A percentile compares a stretch with the other conserved stretches of the same genome.
phyloP scores from a whole-genome alignment of 1,139 yeast species.

The Geotrichum candidum region DNA sequence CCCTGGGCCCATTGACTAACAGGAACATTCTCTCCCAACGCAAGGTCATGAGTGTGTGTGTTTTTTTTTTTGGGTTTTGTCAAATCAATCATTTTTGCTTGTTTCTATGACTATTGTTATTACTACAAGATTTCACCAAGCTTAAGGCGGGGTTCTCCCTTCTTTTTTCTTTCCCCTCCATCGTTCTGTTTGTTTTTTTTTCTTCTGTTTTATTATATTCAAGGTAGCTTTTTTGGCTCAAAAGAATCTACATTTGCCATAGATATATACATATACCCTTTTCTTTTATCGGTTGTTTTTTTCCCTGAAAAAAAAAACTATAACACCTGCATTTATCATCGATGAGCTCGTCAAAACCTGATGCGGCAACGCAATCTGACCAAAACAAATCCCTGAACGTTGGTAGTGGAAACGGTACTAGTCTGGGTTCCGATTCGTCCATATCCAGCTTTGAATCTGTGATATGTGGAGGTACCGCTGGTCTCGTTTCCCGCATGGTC shows the following conservation, averaged over 20 bases:
- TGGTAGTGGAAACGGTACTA: slow-evolving; percentile 9
- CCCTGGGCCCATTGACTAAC: background rate
- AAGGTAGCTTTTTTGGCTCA: background rate
- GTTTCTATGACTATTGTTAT: too few species aligned
- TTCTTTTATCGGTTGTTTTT: background rate
- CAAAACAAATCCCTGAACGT: slow-evolving; percentile 1
- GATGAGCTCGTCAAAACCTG: background rate
- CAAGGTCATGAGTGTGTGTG: background rate
- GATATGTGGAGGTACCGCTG: slow-evolving; percentile 68
- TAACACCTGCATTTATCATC: background rate
- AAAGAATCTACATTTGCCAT: background rate
- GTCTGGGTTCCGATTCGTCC: slow-evolving; percentile 29
- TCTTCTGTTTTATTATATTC: background rate
- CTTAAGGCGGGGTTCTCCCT: background rate
- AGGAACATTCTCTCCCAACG: background rate
- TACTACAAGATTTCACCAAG: too few species aligned
- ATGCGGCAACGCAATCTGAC: background rate
- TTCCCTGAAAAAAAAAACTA: background rate
- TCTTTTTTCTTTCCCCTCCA: background rate
- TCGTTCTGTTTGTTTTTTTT: background rate
- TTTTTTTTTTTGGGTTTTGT: too few species aligned
- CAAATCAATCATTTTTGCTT: too few species aligned
- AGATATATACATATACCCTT: background rate
- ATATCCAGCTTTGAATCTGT: slow-evolving; percentile 37
- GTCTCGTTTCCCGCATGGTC: slow-evolving; percentile 46